These are phyloP conservation scores for Picochlorum sp. DNA, from an alignment of 139 green algal genomes.

Conservation along the genomic window DNA sequence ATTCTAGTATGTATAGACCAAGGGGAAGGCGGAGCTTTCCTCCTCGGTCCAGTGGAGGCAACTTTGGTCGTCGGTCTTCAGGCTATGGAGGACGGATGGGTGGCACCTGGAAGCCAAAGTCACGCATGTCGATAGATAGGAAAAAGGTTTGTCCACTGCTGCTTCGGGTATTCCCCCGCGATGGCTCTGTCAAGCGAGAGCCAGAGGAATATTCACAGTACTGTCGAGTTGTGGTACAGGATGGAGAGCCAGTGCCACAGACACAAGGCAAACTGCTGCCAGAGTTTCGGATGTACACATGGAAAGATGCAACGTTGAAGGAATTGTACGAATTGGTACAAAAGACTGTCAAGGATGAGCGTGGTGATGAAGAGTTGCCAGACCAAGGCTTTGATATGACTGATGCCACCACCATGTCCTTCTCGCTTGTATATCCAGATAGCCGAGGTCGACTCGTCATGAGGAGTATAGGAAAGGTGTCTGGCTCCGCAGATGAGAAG, in stretches of 20 bases:
- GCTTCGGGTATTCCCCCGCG: conserved; percentile 65
- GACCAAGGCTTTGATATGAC: conserved; percentile 2
- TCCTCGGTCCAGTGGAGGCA: no score
- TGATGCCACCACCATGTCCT: conserved; percentile 39
- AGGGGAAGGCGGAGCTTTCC: no score
- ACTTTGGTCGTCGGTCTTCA: no score
- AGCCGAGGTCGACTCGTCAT: conserved; percentile 72
- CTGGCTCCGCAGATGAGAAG: conserved; percentile 27
- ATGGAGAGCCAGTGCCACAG: background rate
- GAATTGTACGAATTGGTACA: conserved; percentile 88
- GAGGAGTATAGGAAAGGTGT: conserved; percentile 57
- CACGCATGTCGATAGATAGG: conserved; percentile 12
- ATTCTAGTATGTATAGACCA: no score
- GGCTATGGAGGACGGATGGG: no score
- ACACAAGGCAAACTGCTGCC: background rate
- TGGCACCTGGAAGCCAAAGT: no score
- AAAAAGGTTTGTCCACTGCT: conserved; percentile 67
- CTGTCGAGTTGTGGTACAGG: no score
- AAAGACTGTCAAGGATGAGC: conserved; percentile 74
- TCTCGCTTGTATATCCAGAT: conserved; percentile 62
- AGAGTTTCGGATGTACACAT: conserved; percentile 82
- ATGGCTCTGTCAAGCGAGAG: conserved; percentile 19
- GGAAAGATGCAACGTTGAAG: conserved; percentile 78
- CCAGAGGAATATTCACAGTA: conserved; percentile 9
- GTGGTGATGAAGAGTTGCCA: conserved; percentile 56